Percentiles rank a stretch among this genome's conserved stretches.
Conservation (phyloP, 345 rosid genomes). For the Citrus unshiu region DNA sequence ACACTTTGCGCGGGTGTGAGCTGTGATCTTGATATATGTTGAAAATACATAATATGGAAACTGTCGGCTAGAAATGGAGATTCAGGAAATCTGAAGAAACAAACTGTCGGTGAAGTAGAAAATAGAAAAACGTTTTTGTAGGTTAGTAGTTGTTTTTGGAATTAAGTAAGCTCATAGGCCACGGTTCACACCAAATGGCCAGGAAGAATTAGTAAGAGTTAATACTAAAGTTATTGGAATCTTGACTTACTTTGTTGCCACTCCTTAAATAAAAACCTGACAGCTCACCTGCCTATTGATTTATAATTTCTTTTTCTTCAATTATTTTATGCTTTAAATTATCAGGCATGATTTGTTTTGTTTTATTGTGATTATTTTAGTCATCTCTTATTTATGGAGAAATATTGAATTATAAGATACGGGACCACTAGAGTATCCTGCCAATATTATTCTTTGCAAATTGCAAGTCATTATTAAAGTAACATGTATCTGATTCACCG, state of each 20-base stretch:
- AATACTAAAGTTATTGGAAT: neutral
- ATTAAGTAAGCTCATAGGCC: neutral
- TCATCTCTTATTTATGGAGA: neutral
- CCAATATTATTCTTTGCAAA: neutral
- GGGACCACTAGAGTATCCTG: neutral
- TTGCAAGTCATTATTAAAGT: neutral
- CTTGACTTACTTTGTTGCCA: neutral
- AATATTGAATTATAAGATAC: neutral
- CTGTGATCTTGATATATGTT: no score
- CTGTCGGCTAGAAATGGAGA: neutral
- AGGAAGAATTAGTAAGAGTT: neutral
- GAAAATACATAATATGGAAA: neutral
- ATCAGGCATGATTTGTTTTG: constrained; percentile 2
- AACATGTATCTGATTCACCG: neutral
- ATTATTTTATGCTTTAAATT: neutral
- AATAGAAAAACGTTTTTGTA: neutral
- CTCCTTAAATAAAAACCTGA: neutral
- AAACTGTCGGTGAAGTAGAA: constrained; percentile 2
- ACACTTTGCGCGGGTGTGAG: neutral
- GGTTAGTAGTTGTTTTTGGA: neutral
- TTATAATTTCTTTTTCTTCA: neutral
- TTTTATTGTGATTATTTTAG: neutral
- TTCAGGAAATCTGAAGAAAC: neutral
- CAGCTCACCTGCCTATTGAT: neutral
- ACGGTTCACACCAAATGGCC: neutral